These are phyloP conservation scores for Buxus sempervirens DNA, from an alignment of 164 flowering plant genomes.

Conservation along the genomic window DNA sequence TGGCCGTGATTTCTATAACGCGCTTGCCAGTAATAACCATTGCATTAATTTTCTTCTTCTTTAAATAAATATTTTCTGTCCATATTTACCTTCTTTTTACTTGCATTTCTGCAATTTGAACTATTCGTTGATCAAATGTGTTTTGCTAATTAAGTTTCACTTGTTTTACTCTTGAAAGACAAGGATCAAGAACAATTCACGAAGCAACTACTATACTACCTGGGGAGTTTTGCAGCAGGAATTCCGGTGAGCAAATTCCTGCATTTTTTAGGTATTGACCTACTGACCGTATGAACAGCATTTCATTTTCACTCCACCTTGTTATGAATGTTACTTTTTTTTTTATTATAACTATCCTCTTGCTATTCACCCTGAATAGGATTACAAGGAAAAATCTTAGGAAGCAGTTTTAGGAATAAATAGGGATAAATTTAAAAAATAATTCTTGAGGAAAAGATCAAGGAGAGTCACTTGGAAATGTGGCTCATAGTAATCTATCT, in stretches of 20 bases:
- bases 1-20: slow-evolving; percentile 94
- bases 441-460: too few species aligned
- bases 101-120: too few species aligned
- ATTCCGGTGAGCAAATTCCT: slow-evolving; percentile 99
- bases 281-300: slow-evolving; percentile 12
- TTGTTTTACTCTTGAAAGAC: slow-evolving; percentile 34
- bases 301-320: background rate
- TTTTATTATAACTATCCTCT: background rate
- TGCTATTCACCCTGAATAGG: background rate
- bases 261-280: slow-evolving; percentile 62
- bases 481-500: too few species aligned
- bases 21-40: slow-evolving; percentile 68
- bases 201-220: slow-evolving; percentile 80
- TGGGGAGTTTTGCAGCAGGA: slow-evolving; percentile 89
- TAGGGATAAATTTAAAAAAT: too few species aligned
- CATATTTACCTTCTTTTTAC: background rate
- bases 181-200: slow-evolving; percentile 94
- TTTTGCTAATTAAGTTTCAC: background rate
- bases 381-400: too few species aligned
- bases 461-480: too few species aligned
- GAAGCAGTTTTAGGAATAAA: too few species aligned
- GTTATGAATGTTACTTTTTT: background rate
- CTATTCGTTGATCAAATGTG: background rate
- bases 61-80: background rate
- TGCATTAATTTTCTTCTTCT: background rate